Conservation (phyloP, 805 yeast species). For the Teunomyces gatunensis region DNA sequence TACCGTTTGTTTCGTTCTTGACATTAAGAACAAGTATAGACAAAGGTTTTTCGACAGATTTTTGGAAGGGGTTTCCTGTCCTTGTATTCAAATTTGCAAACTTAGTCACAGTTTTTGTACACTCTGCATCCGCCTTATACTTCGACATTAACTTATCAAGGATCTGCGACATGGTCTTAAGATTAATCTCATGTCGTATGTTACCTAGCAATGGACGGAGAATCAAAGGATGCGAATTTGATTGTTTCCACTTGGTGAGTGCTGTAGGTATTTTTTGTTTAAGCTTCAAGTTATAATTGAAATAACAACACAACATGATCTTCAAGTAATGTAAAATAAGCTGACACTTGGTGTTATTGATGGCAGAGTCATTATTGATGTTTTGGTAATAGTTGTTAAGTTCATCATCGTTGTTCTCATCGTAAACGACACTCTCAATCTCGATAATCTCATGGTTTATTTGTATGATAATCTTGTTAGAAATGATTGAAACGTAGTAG, state of each 20-base stretch:
- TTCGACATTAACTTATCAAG: conserved; percentile 20
- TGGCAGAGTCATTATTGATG: conserved; percentile 27
- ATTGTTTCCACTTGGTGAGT: conserved; percentile 43
- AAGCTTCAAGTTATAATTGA: conserved; percentile 42
- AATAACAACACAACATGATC: conserved; percentile 60
- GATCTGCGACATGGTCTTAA: conserved; percentile 27
- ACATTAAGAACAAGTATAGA: conserved; percentile 27
- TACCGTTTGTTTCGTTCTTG: conserved; percentile 15
- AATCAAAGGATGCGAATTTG: conserved; percentile 44
- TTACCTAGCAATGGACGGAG: conserved; percentile 59
- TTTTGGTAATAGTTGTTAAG: conserved; percentile 28
- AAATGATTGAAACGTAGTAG: conserved; percentile 64
- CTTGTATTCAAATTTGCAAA: conserved; percentile 22
- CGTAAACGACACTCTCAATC: conserved; percentile 57
- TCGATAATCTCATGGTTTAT: conserved; percentile 66
- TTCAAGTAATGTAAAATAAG: conserved; percentile 52
- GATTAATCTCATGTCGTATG: conserved; percentile 49
- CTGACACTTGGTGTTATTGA: conserved; percentile 47
- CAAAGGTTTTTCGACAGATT: conserved; percentile 38
- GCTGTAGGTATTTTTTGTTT: conserved; percentile 48
- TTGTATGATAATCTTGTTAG: conserved; percentile 63
- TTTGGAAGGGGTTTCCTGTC: conserved; percentile 33
- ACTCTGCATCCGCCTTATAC: conserved; percentile 11
- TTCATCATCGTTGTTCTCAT: conserved; percentile 40
- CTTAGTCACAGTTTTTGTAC: conserved; percentile 14